Evolutionary conservation across 805 yeast species (phyloP).

Genomic region (Candida montana): DNA sequence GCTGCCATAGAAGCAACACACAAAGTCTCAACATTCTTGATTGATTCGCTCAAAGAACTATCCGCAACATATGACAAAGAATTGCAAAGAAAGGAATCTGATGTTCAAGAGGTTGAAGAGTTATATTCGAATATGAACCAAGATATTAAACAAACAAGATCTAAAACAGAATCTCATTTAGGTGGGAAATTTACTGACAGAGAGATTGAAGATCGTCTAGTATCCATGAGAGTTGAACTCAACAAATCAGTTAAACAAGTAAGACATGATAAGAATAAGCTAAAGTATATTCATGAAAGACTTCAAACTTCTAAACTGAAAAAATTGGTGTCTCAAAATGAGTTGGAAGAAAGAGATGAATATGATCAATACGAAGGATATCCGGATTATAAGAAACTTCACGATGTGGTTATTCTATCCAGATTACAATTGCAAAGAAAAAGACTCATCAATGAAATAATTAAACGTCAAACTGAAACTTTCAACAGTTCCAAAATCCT

Average conservation of each 20-base stretch:
- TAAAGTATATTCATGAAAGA: constrained; percentile 25
- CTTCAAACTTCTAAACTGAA: constrained; percentile 22
- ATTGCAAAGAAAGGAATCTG: constrained; percentile 48
- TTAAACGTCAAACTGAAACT: constrained; percentile 22
- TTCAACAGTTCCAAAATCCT: constrained; percentile 45
- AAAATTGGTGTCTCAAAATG: neutral
- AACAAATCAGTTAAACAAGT: constrained; percentile 17
- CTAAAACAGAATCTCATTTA: constrained; percentile 19
- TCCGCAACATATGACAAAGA: constrained; percentile 51
- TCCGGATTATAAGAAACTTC: constrained; percentile 16
- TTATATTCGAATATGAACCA: constrained; percentile 37
- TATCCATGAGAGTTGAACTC: constrained; percentile 16
- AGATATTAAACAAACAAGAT: constrained; percentile 33
- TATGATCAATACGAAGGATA: constrained; percentile 1
- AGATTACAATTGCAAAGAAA: constrained; percentile 39
- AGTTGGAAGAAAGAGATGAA: constrained; percentile 7
- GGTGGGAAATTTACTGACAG: constrained; percentile 16
- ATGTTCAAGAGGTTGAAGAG: constrained; percentile 42
- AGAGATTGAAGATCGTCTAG: constrained; percentile 9
- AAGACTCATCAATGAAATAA: constrained; percentile 30
- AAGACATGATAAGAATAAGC: constrained; percentile 21
- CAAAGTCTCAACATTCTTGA: constrained; percentile 44
- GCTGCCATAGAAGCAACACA: constrained; percentile 51
- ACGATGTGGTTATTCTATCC: constrained; percentile 30
- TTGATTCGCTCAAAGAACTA: constrained; percentile 42